Conservation (phyloP, 2,329 filamentous ascomycete species). For the Neodidymelliopsis sp. region DNA sequence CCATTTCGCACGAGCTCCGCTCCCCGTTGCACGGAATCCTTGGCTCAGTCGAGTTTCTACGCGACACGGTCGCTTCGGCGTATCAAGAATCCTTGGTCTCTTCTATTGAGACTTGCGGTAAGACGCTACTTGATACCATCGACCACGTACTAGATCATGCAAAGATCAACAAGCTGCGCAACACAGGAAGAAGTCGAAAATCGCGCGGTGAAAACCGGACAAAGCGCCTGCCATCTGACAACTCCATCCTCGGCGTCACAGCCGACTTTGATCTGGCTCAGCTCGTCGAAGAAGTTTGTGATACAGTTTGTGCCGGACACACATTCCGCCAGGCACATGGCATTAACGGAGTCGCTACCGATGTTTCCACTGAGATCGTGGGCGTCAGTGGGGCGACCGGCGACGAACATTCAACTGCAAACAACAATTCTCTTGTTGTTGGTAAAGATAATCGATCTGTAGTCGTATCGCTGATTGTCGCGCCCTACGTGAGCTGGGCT, state of each 20-base stretch:
- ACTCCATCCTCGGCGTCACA: constrained; percentile 41
- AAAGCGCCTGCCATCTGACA: constrained; percentile 38
- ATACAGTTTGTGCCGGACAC: constrained; percentile 62
- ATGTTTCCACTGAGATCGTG: constrained; percentile 12
- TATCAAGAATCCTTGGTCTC: constrained; percentile 53
- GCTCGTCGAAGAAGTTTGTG: constrained; percentile 60
- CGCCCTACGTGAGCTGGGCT: constrained; percentile 38
- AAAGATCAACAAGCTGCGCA: constrained; percentile 48
- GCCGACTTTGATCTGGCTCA: constrained; percentile 41
- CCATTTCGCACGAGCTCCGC: constrained; percentile 58
- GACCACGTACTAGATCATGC: constrained; percentile 49
- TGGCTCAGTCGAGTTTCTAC: constrained; percentile 49
- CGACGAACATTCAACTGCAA: constrained; percentile 10
- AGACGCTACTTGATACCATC: constrained; percentile 51
- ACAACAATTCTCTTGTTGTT: constrained; percentile 11
- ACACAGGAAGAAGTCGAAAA: constrained; percentile 26
- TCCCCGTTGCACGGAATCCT: constrained; percentile 69
- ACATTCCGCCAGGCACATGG: constrained; percentile 46
- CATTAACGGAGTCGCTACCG: constrained; percentile 29
- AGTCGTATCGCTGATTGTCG: constrained; percentile 40
- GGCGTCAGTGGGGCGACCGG: constrained; percentile 25
- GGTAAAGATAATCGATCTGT: constrained; percentile 34
- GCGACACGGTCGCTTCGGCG: constrained; percentile 37
- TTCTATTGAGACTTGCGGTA: constrained; percentile 48
- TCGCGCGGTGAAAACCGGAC: constrained; percentile 23